Base-by-base conservation (phyloP, 768 basidiomycete genomes). In the Suillus americanus region DNA sequence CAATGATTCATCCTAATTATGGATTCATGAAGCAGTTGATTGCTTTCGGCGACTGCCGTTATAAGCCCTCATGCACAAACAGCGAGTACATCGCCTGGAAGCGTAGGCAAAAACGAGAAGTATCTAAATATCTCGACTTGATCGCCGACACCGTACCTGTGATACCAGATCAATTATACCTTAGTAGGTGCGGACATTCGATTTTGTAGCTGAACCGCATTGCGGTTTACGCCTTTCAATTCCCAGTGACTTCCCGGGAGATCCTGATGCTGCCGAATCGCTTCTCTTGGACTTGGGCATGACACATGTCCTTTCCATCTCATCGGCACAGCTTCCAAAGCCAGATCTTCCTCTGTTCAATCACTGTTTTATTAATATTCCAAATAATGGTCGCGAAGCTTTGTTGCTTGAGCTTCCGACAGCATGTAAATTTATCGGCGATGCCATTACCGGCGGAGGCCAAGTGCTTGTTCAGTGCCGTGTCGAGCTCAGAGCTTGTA, bases 11-110 rank as follows among this genome's bases (percentile, higher is more conserved):
- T 43, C 80, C 80, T 9, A 81, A 82, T 48, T 81, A 78, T 64
- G 81, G 81, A 41, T 89, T 89, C 69, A 71, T 86, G 70, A 87
- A 80, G 65, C 87, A 89, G 65, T 79, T 89, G 25, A 79, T 86
- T 45, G 75, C 78, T 1, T 89, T 88, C 66, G 78, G 74, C 33
- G 79, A 82, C 13, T 88, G 87, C 66, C 73, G 77, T 46, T 86
- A 82, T 68, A 73, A 77, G 25, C 82, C 84, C 0, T 79, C 77
- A 1, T 77, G 76, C 30, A 70, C 73, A 0, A 79, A 85, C 64
- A 62, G 76, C 3, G 77, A 75, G 23, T 89, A 89, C 65, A 79
- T 80, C 5, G 73, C 82, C n/a, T 89, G 87, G 88, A 86, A 83
- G 69, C 81, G 85, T 14, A 76, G 80, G 37, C 82, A 85, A 64